phyloP scores from a whole-genome alignment of 164 flowering plant species.

The grape (Vitis vinifera) region DNA sequence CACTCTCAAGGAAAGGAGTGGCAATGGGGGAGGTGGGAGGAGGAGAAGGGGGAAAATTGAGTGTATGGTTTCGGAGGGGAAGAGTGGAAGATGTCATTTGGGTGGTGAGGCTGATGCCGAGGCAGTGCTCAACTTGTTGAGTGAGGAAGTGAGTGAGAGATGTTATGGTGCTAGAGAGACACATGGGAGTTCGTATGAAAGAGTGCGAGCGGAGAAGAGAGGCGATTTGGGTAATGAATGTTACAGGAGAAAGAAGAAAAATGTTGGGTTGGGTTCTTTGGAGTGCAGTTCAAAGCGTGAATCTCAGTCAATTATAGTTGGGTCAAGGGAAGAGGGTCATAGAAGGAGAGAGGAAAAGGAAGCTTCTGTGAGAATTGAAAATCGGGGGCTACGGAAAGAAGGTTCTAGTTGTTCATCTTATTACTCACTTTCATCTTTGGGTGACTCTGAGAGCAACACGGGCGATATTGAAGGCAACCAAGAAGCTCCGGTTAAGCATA shows the following conservation, averaged over 20 bases:
- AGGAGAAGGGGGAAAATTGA: slow-evolving; percentile 30
- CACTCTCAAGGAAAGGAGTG: slow-evolving; percentile 24
- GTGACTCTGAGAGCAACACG: slow-evolving; percentile 41
- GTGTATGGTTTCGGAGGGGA: slow-evolving; percentile 33
- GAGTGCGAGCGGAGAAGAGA: slow-evolving; percentile 21
- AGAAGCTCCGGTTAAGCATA: slow-evolving; percentile 31
- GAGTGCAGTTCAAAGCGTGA: slow-evolving; percentile 27
- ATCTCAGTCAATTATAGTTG: slow-evolving; percentile 10
- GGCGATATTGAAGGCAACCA: slow-evolving; percentile 46
- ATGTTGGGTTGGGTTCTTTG: slow-evolving; percentile 20
- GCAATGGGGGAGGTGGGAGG: slow-evolving; percentile 19
- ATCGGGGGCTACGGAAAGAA: slow-evolving; percentile 34
- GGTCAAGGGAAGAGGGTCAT: slow-evolving; percentile 24
- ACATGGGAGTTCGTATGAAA: slow-evolving; percentile 12
- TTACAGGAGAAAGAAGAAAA: slow-evolving; percentile 23
- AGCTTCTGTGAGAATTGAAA: slow-evolving; percentile 26
- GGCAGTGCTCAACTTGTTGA: slow-evolving; percentile 66
- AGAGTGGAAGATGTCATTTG: slow-evolving; percentile 18
- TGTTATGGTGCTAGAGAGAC: slow-evolving; percentile 27
- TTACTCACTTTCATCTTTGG: slow-evolving; percentile 54
- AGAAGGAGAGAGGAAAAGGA: slow-evolving; percentile 20
- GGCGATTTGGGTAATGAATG: slow-evolving; percentile 15
- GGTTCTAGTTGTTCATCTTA: slow-evolving; percentile 69
- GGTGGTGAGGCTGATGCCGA: slow-evolving; percentile 44
- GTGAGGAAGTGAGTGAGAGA: slow-evolving; percentile 44